A percentile compares a stretch with the other conserved stretches of the same genome.
These are phyloP conservation scores for Zopfia rhizophila DNA, from an alignment of 2,329 filamentous ascomycete genomes.

Conservation along the genomic window DNA sequence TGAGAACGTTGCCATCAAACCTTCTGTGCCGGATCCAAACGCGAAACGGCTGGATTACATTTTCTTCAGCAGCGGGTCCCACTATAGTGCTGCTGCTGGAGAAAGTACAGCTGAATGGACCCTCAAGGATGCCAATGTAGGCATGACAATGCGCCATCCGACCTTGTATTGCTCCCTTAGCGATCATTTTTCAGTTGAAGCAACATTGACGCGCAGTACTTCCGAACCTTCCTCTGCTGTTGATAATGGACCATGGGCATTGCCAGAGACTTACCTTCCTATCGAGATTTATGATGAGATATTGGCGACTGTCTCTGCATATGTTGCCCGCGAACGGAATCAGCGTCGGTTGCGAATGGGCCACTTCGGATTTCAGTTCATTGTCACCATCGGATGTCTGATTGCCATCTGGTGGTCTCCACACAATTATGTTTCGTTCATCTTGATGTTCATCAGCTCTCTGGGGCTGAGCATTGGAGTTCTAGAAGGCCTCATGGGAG, in stretches of 20 bases:
- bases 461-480: conserved; percentile 79
- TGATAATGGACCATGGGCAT: conserved; percentile 22
- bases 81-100: conserved; percentile 38
- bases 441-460: conserved; percentile 82
- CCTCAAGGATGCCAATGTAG: conserved; percentile 76
- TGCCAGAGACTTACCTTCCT: conserved; percentile 51
- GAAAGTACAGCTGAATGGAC: conserved; percentile 66
- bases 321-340: conserved; percentile 74
- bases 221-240: conserved; percentile 18
- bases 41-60: conserved; percentile 97
- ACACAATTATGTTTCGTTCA: conserved; percentile 78
- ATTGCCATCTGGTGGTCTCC: conserved; percentile 89
- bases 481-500: conserved; percentile 84
- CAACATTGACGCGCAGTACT: conserved; percentile 66
- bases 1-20: conserved; percentile 71
- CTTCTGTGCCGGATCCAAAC: conserved; percentile 72
- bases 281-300: conserved; percentile 75
- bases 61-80: conserved; percentile 68
- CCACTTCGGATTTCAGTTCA: conserved; percentile 77
- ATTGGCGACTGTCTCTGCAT: conserved; percentile 73
- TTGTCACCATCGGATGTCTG: conserved; percentile 77
- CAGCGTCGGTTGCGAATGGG: conserved; percentile 77
- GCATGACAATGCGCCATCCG: conserved; percentile 84
- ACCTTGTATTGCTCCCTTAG: conserved; percentile 85
- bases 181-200: conserved; percentile 93